These are phyloP conservation scores for Penicillium corylophilum DNA, from an alignment of 2,329 filamentous ascomycete species.

Conservation along the genomic window DNA sequence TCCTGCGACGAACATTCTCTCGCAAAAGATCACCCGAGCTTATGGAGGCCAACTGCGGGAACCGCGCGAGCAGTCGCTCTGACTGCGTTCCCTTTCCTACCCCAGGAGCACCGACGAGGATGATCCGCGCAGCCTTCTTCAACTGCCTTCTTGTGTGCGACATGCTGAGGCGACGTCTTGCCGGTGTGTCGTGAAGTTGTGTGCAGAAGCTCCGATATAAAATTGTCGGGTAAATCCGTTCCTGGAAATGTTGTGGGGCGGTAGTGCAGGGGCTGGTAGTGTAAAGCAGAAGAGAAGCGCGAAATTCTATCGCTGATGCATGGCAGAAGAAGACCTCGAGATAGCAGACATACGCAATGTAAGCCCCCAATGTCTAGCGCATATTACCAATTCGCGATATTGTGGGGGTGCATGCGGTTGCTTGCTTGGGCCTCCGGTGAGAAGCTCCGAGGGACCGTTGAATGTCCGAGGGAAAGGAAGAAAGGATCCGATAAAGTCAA, in stretches of 20 bases:
- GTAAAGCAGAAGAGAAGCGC: background rate
- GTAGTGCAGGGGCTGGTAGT: background rate
- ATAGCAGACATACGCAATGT: constrained; percentile 8
- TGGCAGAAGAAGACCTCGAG: background rate
- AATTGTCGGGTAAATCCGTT: constrained; percentile 5
- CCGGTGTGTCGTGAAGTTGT: background rate
- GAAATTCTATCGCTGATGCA: constrained; percentile 8
- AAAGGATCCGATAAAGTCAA: background rate
- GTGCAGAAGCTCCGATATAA: constrained; percentile 2
- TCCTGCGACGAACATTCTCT: constrained; percentile 86
- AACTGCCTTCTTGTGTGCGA: constrained; percentile 53
- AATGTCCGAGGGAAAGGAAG: background rate
- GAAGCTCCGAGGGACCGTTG: constrained; percentile 20
- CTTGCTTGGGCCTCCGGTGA: constrained; percentile 38
- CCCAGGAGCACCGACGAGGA: constrained; percentile 92
- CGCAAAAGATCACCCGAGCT: constrained; percentile 91
- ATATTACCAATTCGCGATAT: constrained; percentile 20
- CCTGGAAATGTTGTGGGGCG: constrained; percentile 9
- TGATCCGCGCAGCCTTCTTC: constrained; percentile 81
- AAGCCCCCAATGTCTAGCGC: constrained; percentile 12
- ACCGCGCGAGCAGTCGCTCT: constrained; percentile 79
- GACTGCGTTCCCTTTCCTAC: constrained; percentile 97
- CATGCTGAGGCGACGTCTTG: constrained; percentile 21
- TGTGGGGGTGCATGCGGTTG: constrained; percentile 27
- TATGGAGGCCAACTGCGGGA: constrained; percentile 85